Conservation (phyloP, 2,329 filamentous ascomycete species). For the Colletotrichum tamarilloi region DNA sequence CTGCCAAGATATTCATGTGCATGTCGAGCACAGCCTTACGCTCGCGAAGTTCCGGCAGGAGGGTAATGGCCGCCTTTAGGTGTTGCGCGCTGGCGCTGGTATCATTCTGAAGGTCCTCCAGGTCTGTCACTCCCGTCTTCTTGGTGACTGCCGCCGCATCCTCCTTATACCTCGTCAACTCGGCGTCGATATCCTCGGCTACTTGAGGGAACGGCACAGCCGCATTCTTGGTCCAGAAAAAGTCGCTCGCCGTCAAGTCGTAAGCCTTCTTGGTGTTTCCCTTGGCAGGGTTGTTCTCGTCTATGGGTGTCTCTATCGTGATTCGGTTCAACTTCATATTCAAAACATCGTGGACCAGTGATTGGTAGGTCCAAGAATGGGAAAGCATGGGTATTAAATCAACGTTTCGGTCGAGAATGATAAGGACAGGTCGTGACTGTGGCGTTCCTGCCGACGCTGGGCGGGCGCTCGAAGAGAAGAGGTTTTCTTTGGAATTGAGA, state of each 20-base stretch:
- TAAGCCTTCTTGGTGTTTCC: slow-evolving; percentile 88
- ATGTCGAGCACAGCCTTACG: slow-evolving; percentile 94
- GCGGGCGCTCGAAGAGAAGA: slow-evolving; percentile 79
- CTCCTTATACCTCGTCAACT: slow-evolving; percentile 94
- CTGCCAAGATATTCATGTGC: slow-evolving; percentile 95
- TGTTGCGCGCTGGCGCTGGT: slow-evolving; percentile 91
- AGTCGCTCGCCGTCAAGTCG: slow-evolving; percentile 89
- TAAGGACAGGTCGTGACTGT: slow-evolving; percentile 84
- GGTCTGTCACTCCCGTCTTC: slow-evolving; percentile 91
- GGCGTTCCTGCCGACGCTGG: slow-evolving; percentile 70
- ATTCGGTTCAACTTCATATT: slow-evolving; percentile 84
- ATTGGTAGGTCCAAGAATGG: slow-evolving; percentile 87
- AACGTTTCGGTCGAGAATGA: slow-evolving; percentile 95
- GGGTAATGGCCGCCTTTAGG: slow-evolving; percentile 93
- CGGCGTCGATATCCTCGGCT: slow-evolving; percentile 93
- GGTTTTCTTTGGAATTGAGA: slow-evolving; percentile 96
- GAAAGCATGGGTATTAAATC: slow-evolving; percentile 99
- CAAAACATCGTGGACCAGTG: slow-evolving; percentile 76
- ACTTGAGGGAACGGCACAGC: slow-evolving; percentile 93
- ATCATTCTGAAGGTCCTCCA: slow-evolving; percentile 93
- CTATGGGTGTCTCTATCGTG: slow-evolving; percentile 85
- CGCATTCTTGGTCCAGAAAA: slow-evolving; percentile 96
- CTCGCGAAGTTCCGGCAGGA: slow-evolving; percentile 91
- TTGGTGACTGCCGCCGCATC: slow-evolving; percentile 94
- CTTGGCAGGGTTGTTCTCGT: slow-evolving; percentile 80